Base-by-base conservation (phyloP, 805 yeast genomes). In the Pichia heedii region DNA sequence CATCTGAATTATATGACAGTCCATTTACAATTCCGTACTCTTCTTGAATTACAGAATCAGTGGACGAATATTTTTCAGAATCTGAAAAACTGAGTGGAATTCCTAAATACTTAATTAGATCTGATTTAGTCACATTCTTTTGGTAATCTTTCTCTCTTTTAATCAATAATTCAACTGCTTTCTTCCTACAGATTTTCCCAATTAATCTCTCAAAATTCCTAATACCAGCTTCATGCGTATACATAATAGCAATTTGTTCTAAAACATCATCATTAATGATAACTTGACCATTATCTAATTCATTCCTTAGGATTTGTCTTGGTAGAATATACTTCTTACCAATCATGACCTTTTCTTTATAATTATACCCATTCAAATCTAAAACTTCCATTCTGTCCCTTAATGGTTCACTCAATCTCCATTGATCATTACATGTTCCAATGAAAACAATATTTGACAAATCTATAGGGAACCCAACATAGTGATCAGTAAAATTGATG, bases 161-260 rank as follows among this genome's bases (percentile, higher is more conserved):
- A 36, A 62, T 65, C 7, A 79, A 65, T 53, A 66, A 76, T 55
- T 83, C 88, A 37, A 85, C 87, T 0, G 95, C 94, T 55, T 84
- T 84, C 47, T 76, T 80, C 41, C 97, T 73, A 54, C 95, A 87
- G 24, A 88, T 69, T 0, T 85, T 70, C 0, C 88, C 88, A 42
- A 88, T 67, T 44, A 73, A 70, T 36, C 95, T 70, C 54, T 87
- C 95, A 47, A 88, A 68, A 46, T 75, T 78, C 52, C 96, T 72
- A 18, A 87, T 94, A 3, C 96, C 96, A 0, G 95, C 77, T 60
- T 87, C 96, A 42, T 89, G 68, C 0, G 95, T 83, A 57, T 86
- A 87, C 49, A 73, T 74, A 3, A 77, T 66, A 22, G 86, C 81
- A 39, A 87, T 65, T 39, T 72, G 71, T 52, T 73, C 63, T 68